These are phyloP conservation scores for Mariannaea elegans DNA, from an alignment of 2,329 filamentous ascomycete genomes.

Conservation along the genomic window DNA sequence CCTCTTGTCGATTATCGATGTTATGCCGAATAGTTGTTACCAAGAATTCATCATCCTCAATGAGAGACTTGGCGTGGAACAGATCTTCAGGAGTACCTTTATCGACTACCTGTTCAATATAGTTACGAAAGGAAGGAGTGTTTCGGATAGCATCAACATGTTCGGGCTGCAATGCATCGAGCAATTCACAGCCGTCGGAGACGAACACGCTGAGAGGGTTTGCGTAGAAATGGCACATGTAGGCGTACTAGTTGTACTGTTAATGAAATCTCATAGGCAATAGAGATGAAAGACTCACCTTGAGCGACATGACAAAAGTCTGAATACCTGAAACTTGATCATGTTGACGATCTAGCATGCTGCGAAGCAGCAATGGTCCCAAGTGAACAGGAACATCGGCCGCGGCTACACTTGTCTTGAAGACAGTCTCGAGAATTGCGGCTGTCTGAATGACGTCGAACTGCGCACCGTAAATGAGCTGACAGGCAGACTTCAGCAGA, in stretches of 20 bases:
- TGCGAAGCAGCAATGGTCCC: conserved; percentile 69
- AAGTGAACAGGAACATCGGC: conserved; percentile 66
- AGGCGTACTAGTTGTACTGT: conserved; percentile 68
- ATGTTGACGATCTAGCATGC: conserved; percentile 75
- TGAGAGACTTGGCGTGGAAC: conserved; percentile 54
- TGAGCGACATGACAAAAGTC: conserved; percentile 74
- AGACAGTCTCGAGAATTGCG: conserved; percentile 76
- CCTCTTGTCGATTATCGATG: conserved; percentile 46
- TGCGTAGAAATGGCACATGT: conserved; percentile 87
- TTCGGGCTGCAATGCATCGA: conserved; percentile 59
- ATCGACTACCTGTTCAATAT: conserved; percentile 59
- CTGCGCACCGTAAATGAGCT: conserved; percentile 73
- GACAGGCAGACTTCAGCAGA: conserved; percentile 73
- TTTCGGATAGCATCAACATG: conserved; percentile 75
- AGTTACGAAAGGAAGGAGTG: conserved; percentile 72
- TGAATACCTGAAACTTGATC: conserved; percentile 82
- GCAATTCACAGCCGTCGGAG: conserved; percentile 40
- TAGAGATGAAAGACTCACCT: conserved; percentile 54
- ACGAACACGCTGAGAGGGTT: conserved; percentile 77
- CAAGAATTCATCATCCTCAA: conserved; percentile 69
- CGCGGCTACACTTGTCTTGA: conserved; percentile 70
- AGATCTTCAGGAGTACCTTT: conserved; percentile 54
- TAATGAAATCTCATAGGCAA: not conserved
- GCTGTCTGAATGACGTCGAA: conserved; percentile 81
- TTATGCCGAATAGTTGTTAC: conserved; percentile 50